A percentile compares a stretch with the other conserved stretches of the same genome.
Evolutionary conservation across 2,329 filamentous ascomycete species (phyloP).

Genomic region (Phyllosticta capitalensis): DNA sequence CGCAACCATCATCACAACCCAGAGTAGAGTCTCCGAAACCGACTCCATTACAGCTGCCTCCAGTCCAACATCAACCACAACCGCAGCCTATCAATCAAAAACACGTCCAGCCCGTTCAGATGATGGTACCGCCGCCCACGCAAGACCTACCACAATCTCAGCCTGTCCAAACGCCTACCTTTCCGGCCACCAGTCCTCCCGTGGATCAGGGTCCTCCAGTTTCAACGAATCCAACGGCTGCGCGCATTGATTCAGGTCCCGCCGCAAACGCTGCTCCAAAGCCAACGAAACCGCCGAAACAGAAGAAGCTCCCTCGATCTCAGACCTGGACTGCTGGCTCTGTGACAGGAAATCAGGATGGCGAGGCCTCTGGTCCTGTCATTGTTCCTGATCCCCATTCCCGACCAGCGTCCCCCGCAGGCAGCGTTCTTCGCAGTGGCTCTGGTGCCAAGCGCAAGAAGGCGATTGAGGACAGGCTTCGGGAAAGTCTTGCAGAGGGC

Average conservation of each 20-base stretch:
- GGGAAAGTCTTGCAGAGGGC: slow-evolving; percentile 59
- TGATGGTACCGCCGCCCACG: not conserved
- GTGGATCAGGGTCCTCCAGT: not conserved
- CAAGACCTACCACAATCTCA: not conserved
- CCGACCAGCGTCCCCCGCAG: slow-evolving; percentile 6
- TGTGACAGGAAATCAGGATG: slow-evolving; percentile 22
- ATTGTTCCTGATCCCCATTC: not conserved
- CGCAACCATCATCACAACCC: not conserved
- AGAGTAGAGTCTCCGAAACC: not conserved
- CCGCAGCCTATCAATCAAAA: not conserved
- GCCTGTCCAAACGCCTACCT: not conserved
- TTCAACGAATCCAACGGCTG: not conserved
- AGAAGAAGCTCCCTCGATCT: slow-evolving; percentile 25
- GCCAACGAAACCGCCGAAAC: slow-evolving; percentile 15
- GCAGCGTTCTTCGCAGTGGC: slow-evolving; percentile 30
- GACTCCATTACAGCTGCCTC: not conserved
- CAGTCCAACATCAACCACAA: not conserved
- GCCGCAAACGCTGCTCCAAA: slow-evolving; percentile 6
- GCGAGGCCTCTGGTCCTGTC: slow-evolving; percentile 8
- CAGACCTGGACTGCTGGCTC: slow-evolving; percentile 28
- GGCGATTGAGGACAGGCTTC: slow-evolving; percentile 46
- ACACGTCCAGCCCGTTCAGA: not conserved
- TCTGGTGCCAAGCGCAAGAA: slow-evolving; percentile 57
- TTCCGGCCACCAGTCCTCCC: not conserved
- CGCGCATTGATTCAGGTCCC: not conserved